phyloP scores from a whole-genome alignment of 2,329 filamentous ascomycete species.

The Stylonectria norvegica region DNA sequence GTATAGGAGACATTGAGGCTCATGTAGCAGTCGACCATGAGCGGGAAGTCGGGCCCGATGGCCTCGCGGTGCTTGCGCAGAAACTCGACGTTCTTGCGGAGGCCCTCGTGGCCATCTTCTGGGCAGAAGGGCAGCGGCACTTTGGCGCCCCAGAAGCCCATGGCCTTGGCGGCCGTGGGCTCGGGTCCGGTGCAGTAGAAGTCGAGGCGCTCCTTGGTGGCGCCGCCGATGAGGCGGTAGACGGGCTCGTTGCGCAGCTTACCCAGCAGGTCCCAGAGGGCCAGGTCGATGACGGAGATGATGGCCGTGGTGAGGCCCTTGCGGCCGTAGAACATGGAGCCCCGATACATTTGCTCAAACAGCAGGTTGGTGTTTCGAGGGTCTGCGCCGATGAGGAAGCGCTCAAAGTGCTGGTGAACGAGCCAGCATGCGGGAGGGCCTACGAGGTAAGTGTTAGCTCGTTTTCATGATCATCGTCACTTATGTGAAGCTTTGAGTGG shows the following conservation, averaged over 20 bases:
- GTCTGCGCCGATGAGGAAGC: slow-evolving; percentile 85
- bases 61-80: slow-evolving; percentile 78
- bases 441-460: slow-evolving; percentile 22
- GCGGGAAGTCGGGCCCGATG: slow-evolving; percentile 84
- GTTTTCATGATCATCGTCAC: neutral
- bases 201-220: slow-evolving; percentile 76
- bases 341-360: slow-evolving; percentile 96
- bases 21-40: slow-evolving; percentile 98
- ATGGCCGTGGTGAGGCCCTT: slow-evolving; percentile 88
- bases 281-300: slow-evolving; percentile 91
- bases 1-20: slow-evolving; percentile 89
- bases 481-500: neutral
- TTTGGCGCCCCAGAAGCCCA: slow-evolving; percentile 90
- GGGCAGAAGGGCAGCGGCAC: slow-evolving; percentile 87
- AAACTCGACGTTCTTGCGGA: slow-evolving; percentile 88
- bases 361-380: slow-evolving; percentile 87
- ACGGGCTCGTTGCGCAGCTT: slow-evolving; percentile 91
- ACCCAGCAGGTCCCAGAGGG: slow-evolving; percentile 86
- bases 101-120: slow-evolving; percentile 76
- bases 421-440: slow-evolving; percentile 91
- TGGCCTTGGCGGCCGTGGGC: slow-evolving; percentile 71
- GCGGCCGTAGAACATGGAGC: slow-evolving; percentile 93
- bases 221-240: slow-evolving; percentile 89
- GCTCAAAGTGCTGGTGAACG: slow-evolving; percentile 87
- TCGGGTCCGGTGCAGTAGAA: slow-evolving; percentile 96